Base-by-base conservation (phyloP, 2,329 filamentous ascomycete species). In the Xylariaceae sp. region DNA sequence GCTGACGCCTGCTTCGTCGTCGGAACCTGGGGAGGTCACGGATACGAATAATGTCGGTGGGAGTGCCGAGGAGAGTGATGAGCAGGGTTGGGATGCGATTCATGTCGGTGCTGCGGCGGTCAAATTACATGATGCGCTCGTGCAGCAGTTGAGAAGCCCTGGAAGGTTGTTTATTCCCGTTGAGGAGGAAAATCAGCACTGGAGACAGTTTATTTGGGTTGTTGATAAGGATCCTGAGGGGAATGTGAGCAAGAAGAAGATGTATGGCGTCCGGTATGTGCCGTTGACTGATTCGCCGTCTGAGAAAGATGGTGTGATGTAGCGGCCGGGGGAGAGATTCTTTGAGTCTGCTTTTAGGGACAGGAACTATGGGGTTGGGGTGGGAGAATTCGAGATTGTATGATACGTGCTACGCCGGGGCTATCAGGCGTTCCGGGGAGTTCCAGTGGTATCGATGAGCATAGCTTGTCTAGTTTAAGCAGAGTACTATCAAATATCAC, bases 71-170 rank as follows among this genome's bases (percentile, higher is more conserved):
- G 52, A 54, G 47, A 43, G 41, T 15, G 54, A 56, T 4, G 47
- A 48, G 18, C 54, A 71, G 53, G 77, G 83, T 0, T 99, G 92
- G 76, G 90, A 97, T 75, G 91, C 88, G 2, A 97, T 99, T 52
- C 94, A 97, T 66, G 94, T 97, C 2, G 94, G 94, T 0, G 94
- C 94, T 0, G 88, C 90, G 7, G 92, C 92, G 0, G 78, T 72
- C 19, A 79, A 83, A 62, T 71, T 95, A 47, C 91, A 95, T 65
- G 65, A 79, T 15, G 78, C 81, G 51, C 70, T 97, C 57, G 70
- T 95, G 41, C 79, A 84, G 30, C 94, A 97, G 72, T 71, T 99
- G 58, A 83, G 82, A 55, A 72, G 79, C 2, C 92, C 92, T 0
- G 94, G 94, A 0, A 76, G 87, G 56, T 77, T 94, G 70, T 92